Conservation (phyloP, 2,329 filamentous ascomycete species). For the Aspergillus sp. region DNA sequence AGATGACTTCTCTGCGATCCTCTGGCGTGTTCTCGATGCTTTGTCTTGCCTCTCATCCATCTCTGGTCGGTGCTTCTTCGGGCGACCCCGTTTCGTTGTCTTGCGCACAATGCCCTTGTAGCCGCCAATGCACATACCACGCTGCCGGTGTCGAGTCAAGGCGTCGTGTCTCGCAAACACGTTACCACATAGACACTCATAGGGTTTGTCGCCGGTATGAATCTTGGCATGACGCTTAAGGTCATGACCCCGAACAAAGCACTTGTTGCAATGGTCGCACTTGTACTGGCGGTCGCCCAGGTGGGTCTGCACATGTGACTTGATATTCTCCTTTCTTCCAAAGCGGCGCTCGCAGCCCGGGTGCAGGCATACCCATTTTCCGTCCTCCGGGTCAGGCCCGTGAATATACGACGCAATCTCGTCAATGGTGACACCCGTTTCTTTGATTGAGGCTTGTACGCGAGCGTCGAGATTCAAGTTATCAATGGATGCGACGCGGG, state of each 20-base stretch:
- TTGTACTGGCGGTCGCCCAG: constrained; percentile 93
- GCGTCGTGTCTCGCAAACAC: constrained; percentile 95
- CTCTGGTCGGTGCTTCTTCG: constrained; percentile 63
- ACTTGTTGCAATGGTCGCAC: constrained; percentile 90
- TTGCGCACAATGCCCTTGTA: constrained; percentile 78
- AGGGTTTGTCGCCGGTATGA: constrained; percentile 92
- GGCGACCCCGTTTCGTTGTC: constrained; percentile 66
- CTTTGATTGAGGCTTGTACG: constrained; percentile 63
- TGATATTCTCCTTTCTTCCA: constrained; percentile 98
- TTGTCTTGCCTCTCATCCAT: constrained; percentile 61
- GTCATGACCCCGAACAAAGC: constrained; percentile 95
- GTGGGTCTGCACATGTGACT: constrained; percentile 96
- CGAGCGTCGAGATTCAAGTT: constrained; percentile 56
- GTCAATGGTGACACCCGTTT: constrained; percentile 84
- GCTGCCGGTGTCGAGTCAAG: constrained; percentile 87
- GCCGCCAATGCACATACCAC: constrained; percentile 94
- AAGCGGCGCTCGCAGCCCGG: constrained; percentile 84
- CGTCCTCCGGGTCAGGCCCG: constrained; percentile 70
- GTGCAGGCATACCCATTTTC: constrained; percentile 77
- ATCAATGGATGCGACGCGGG: constrained; percentile 47
- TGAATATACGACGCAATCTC: constrained; percentile 76
- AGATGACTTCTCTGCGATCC: constrained; percentile 37
- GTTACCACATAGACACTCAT: constrained; percentile 91
- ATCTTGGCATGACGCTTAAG: constrained; percentile 97
- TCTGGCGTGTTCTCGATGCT: constrained; percentile 54